Conservation (phyloP, 2,329 filamentous ascomycete genomes). For the Stagonosporopsis vannaccii region DNA sequence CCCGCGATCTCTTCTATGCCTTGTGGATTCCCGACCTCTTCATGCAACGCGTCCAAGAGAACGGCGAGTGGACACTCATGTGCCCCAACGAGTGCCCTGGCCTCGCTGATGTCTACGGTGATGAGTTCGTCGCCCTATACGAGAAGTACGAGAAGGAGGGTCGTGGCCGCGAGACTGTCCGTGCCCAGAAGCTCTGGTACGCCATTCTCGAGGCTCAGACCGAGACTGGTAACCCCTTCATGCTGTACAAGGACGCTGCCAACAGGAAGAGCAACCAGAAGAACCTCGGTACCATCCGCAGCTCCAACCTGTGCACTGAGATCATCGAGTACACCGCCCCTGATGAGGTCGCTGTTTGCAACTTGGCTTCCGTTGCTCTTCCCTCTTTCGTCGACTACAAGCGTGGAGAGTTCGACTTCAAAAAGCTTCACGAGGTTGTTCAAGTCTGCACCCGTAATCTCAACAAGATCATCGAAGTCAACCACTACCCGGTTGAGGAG, state of each 20-base stretch:
- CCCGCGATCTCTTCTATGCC: conserved; percentile 95
- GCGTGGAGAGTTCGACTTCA: conserved; percentile 88
- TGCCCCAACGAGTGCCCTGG: conserved; percentile 97
- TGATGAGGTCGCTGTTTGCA: conserved; percentile 98
- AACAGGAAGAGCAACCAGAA: conserved; percentile 99
- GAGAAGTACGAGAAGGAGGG: conserved; percentile 87
- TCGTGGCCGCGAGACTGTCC: conserved; percentile 86
- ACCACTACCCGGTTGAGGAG: conserved; percentile 97
- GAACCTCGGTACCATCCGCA: conserved; percentile 97
- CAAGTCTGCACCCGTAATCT: conserved; percentile 93
- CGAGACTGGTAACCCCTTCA: conserved; percentile 98
- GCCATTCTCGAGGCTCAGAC: conserved; percentile 97
- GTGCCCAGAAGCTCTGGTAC: conserved; percentile 99
- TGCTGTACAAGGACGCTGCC: conserved; percentile 99
- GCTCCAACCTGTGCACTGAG: conserved; percentile 98
- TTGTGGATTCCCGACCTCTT: conserved; percentile 99
- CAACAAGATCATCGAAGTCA: conserved; percentile 98
- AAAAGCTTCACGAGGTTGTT: conserved; percentile 93
- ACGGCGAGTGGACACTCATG: conserved; percentile 96
- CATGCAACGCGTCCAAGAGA: conserved; percentile 99
- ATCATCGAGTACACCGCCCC: conserved; percentile 97
- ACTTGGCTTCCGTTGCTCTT: conserved; percentile 91
- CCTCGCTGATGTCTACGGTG: conserved; percentile 94
- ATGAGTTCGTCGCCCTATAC: conserved; percentile 95
- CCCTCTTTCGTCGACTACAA: conserved; percentile 89